Evolutionary conservation across 2,329 filamentous ascomycete genomes (phyloP).

Genomic region (Nemania sp.): DNA sequence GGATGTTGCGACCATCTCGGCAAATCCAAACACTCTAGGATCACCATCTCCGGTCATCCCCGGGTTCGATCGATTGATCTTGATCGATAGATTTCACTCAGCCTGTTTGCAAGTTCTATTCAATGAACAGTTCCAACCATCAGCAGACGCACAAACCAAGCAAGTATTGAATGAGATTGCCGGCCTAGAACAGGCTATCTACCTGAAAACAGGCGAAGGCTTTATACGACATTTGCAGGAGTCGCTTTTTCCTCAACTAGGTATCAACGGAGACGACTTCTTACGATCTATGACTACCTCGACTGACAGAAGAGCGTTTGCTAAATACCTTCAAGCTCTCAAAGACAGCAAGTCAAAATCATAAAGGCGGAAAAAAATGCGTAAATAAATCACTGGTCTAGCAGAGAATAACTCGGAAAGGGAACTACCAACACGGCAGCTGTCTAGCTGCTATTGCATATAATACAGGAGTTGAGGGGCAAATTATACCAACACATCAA

Average conservation of each 20-base stretch:
- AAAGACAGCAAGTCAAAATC: constrained; percentile 53
- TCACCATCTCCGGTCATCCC: constrained; percentile 73
- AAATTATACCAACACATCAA: constrained; percentile 48
- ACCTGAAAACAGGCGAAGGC: constrained; percentile 85
- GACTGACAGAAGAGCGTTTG: constrained; percentile 70
- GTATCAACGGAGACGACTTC: constrained; percentile 71
- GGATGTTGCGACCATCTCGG: constrained; percentile 72
- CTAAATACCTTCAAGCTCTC: constrained; percentile 73
- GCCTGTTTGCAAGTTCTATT: constrained; percentile 90
- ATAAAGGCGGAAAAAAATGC: constrained; percentile 4
- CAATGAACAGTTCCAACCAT: constrained; percentile 81
- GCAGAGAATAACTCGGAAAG: constrained; percentile 20
- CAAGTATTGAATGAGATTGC: constrained; percentile 91
- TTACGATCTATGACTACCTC: constrained; percentile 69
- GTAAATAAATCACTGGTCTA: constrained; percentile 10
- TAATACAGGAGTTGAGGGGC: constrained; percentile 47
- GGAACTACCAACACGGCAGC: constrained; percentile 25
- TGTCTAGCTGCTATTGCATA: constrained; percentile 46
- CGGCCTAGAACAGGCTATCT: constrained; percentile 86
- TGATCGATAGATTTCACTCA: constrained; percentile 88
- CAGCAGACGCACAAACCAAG: constrained; percentile 85
- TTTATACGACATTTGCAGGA: constrained; percentile 79
- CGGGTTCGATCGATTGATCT: constrained; percentile 86
- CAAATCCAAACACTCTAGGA: constrained; percentile 62
- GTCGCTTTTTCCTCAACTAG: constrained; percentile 73